These are phyloP conservation scores for Geranomyces variabilis DNA, from an alignment of 192 early-diverging fungal genomes.

Conservation along the genomic window DNA sequence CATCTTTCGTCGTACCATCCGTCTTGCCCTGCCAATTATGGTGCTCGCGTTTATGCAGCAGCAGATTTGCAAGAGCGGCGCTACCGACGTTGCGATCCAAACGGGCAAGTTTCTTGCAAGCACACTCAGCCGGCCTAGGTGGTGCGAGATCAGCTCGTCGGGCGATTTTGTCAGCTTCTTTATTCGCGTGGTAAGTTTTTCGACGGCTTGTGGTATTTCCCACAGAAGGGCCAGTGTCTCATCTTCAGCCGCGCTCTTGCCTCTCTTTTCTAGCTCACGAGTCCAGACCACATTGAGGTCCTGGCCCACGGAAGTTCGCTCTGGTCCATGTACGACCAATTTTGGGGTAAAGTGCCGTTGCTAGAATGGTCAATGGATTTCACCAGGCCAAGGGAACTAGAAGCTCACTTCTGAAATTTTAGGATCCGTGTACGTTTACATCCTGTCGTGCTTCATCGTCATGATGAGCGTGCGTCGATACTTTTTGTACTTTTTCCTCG, in stretches of 20 bases:
- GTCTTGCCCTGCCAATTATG: slow-evolving; percentile 21
- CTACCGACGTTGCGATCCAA: neutral
- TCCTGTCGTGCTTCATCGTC: slow-evolving; percentile 12
- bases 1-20: slow-evolving; percentile 24
- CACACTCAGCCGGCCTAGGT: neutral
- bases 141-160: neutral
- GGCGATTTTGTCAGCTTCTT: neutral
- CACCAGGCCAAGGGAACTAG: neutral
- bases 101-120: neutral
- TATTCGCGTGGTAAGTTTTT: slow-evolving; percentile 6
- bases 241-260: neutral
- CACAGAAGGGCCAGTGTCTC: neutral
- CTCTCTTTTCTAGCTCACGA: neutral
- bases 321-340: slow-evolving; percentile 18
- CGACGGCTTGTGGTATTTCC: neutral
- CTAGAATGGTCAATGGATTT: neutral
- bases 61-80: neutral
- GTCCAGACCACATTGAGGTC: slow-evolving; percentile 8
- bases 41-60: slow-evolving; percentile 16
- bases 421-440: slow-evolving; percentile 25
- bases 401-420: too few species aligned
- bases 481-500: slow-evolving; percentile 3
- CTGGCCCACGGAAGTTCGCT: neutral
- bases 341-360: slow-evolving; percentile 7
- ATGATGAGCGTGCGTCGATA: slow-evolving; percentile 9